Evolutionary conservation across 352 stramenopile genomes (phyloP), one percentile per base, ranked within the genome.

Genomic region (Hyaloperonospora brassicae): DNA sequence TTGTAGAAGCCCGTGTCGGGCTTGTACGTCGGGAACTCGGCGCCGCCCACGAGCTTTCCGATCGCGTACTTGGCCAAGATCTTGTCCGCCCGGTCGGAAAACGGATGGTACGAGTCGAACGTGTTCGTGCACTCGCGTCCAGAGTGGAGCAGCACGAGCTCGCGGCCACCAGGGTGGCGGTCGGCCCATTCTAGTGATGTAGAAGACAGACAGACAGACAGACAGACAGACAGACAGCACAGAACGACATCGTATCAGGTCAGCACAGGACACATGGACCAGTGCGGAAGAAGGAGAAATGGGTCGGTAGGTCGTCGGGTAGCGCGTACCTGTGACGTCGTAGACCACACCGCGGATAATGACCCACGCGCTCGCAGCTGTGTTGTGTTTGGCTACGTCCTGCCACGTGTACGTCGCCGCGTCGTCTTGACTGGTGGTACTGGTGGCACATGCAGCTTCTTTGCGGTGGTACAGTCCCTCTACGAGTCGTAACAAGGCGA

Each of bases 381-480:
- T 97, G 70, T 95, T 90, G 68, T 99, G 95, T 76, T 96, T 83
- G 53, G 95, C 88, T 44, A 98, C 90, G 46, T 98, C 90, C 53
- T 90, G 74, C 91, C 89, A 98, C 55, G 92, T 97, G 70, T 88
- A 97, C 50, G 75, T 72, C n/a, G n/a, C n/a, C 58, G 57, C 52
- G 10, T 44, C 51, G 27, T 59, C 50, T 47, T 52, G 63, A 44
- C 61, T 66, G 34, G 34, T 36, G 21, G 68, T 41, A 3, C 51
- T 39, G 5, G 52, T 42, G 36, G n/a, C n/a, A n/a, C n/a, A n/a
- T n/a, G 57, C 48, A 9, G 68, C 60, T 22, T 44, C 23, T 55
- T 88, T 85, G 64, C 81, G 81, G 62, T 84, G 73, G 48, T 83
- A 74, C 17, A 89, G 66, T 10, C 74, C 67, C 43, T 76, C 67